These are phyloP conservation scores for Yarrowia osloensis DNA, from an alignment of 805 yeast species.

Conservation along the genomic window DNA sequence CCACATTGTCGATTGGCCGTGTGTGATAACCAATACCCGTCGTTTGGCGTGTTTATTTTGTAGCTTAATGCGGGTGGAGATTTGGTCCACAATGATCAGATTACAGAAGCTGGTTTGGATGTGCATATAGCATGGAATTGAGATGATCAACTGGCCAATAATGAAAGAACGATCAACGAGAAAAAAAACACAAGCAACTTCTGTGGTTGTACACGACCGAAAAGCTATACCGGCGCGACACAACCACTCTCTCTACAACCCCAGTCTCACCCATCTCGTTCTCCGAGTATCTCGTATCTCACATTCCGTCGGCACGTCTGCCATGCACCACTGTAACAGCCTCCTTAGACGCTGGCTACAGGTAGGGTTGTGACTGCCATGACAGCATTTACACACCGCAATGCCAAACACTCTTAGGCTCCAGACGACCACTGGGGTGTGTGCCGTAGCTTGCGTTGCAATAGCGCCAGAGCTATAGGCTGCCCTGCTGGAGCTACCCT, in stretches of 20 bases:
- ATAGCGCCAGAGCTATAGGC: not conserved
- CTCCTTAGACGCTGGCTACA: not conserved
- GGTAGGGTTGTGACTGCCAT: slow-evolving; percentile 29
- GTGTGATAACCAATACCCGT: not conserved
- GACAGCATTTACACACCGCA: slow-evolving; percentile 9
- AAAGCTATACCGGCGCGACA: too few relatives aligned
- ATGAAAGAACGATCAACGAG: too few relatives aligned
- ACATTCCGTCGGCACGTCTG: not conserved
- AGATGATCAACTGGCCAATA: too few relatives aligned
- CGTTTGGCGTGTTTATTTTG: not conserved
- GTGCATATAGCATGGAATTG: not conserved
- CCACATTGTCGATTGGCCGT: not conserved
- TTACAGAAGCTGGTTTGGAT: not conserved
- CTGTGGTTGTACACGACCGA: too few relatives aligned
- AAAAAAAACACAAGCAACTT: too few relatives aligned
- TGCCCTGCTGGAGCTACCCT: too few relatives aligned
- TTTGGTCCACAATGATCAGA: not conserved
- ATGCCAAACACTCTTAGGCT: not conserved
- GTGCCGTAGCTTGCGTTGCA: not conserved
- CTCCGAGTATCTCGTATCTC: not conserved
- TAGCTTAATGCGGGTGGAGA: too few relatives aligned
- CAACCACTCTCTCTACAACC: too few relatives aligned
- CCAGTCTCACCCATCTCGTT: not conserved
- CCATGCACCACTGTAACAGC: not conserved
- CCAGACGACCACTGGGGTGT: too few relatives aligned